Conservation (phyloP, 2,329 filamentous ascomycete species). For the Cladosporium oxysporum region DNA sequence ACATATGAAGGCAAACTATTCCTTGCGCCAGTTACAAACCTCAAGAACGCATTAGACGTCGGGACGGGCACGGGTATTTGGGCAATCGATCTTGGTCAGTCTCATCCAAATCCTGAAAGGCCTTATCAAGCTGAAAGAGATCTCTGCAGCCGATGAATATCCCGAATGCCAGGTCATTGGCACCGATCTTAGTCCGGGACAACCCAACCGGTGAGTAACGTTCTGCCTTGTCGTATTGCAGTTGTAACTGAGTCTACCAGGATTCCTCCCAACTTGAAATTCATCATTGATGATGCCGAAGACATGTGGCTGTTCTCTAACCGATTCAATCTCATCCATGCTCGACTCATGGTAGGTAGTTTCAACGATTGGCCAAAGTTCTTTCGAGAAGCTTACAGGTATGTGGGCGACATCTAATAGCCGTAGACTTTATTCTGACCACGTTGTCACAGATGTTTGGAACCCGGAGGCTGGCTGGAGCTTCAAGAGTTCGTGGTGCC, state of each 20-base stretch:
- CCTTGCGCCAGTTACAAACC: conserved; percentile 47
- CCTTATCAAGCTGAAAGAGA: neutral
- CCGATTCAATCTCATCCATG: conserved; percentile 59
- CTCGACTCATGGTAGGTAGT: conserved; percentile 52
- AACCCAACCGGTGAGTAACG: conserved; percentile 41
- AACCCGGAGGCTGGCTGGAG: conserved; percentile 54
- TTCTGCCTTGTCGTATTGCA: neutral
- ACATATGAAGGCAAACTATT: conserved; percentile 48
- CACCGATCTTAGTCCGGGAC: conserved; percentile 52
- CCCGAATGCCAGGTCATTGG: conserved; percentile 46
- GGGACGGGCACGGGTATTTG: conserved; percentile 58
- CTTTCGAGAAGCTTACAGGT: conserved; percentile 51
- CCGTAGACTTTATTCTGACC: conserved; percentile 23
- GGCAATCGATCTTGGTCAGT: conserved; percentile 55
- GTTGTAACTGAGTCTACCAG: conserved; percentile 34
- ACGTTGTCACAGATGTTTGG: conserved; percentile 41
- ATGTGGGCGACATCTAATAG: conserved; percentile 21
- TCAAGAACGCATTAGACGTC: conserved; percentile 50
- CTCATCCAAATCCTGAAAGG: neutral
- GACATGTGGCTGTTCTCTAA: conserved; percentile 58
- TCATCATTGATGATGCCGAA: conserved; percentile 64
- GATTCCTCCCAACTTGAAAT: conserved; percentile 62
- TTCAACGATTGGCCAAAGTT: conserved; percentile 56
- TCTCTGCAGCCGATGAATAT: conserved; percentile 42
- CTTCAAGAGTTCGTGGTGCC: conserved; percentile 50